Conservation (phyloP, 2,329 filamentous ascomycete genomes). For the Pestalotiopsis sp. region DNA sequence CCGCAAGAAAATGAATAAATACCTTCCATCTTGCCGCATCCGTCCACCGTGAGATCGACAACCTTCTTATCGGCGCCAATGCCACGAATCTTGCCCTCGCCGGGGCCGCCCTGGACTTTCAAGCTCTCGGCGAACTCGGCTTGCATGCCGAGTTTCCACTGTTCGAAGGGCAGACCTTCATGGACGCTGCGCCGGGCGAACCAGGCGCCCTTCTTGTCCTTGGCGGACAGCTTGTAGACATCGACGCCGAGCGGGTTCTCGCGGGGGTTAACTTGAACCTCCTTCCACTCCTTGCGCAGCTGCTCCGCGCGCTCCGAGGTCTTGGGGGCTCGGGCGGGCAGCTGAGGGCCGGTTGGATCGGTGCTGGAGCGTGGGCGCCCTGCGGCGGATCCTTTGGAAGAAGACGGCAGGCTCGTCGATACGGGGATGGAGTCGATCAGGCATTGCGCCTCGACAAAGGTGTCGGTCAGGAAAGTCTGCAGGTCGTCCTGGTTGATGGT, state of each 20-base stretch:
- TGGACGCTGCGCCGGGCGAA: conserved; percentile 87
- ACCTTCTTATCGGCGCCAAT: conserved; percentile 80
- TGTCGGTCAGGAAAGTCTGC: conserved; percentile 54
- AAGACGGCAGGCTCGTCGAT: conserved; percentile 43
- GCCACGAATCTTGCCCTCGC: conserved; percentile 77
- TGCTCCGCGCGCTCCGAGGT: conserved; percentile 54
- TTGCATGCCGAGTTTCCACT: conserved; percentile 77
- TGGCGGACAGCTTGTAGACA: conserved; percentile 78
- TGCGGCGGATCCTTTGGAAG: conserved; percentile 31
- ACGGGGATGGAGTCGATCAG: conserved; percentile 78
- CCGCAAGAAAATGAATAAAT: conserved; percentile 18
- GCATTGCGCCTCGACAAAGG: conserved; percentile 69
- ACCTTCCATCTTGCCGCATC: conserved; percentile 67
- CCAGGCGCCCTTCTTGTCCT: conserved; percentile 86
- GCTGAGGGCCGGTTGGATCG: conserved; percentile 50
- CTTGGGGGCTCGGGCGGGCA: conserved; percentile 48
- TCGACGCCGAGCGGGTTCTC: conserved; percentile 77
- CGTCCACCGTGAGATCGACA: conserved; percentile 62
- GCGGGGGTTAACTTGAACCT: conserved; percentile 70
- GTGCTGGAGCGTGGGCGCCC: conserved; percentile 59
- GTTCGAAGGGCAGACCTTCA: conserved; percentile 73
- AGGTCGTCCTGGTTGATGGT: conserved; percentile 47
- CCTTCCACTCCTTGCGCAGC: conserved; percentile 86
- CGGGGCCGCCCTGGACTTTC: conserved; percentile 69
- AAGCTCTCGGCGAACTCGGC: conserved; percentile 81